Conservation (phyloP, 495 filamentous ascomycete species). For the Neurospora sp. region DNA sequence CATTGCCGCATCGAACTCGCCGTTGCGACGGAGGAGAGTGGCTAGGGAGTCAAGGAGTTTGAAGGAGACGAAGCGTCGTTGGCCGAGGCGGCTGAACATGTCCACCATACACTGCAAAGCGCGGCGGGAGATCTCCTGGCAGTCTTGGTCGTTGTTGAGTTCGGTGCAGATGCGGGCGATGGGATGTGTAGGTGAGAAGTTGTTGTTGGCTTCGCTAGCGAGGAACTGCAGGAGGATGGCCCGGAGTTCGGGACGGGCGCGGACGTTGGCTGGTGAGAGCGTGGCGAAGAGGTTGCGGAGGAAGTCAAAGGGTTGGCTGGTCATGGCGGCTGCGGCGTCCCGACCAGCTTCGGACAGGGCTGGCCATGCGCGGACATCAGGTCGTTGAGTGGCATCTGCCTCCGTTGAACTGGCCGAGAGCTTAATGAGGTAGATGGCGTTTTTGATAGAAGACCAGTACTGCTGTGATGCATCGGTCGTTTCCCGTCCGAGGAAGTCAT, state of each 20-base stretch:
- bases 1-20: constrained; percentile 19
- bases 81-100: constrained; percentile 18
- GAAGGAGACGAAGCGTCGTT: constrained; percentile 21
- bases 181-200: constrained; percentile 18
- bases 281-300: constrained; percentile 22
- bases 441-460: constrained; percentile 22
- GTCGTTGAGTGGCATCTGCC: constrained; percentile 6
- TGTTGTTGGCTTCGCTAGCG: constrained; percentile 15
- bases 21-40: constrained; percentile 23
- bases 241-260: constrained; percentile 21
- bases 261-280: constrained; percentile 21
- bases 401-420: constrained; percentile 13
- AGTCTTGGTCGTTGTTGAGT: constrained; percentile 16
- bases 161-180: constrained; percentile 21
- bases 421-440: constrained; percentile 24
- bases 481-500: constrained; percentile 17
- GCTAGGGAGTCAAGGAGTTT: constrained; percentile 25
- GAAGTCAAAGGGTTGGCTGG: constrained; percentile 22
- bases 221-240: constrained; percentile 20
- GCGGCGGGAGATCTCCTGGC: constrained; percentile 23
- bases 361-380: constrained; percentile 17
- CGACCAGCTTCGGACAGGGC: constrained; percentile 16
- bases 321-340: constrained; percentile 20
- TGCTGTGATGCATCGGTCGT: constrained; percentile 13
- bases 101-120: constrained; percentile 26